Evolutionary conservation across 148 eudicot species (phyloP).

Genomic region (Rheum nobile): DNA sequence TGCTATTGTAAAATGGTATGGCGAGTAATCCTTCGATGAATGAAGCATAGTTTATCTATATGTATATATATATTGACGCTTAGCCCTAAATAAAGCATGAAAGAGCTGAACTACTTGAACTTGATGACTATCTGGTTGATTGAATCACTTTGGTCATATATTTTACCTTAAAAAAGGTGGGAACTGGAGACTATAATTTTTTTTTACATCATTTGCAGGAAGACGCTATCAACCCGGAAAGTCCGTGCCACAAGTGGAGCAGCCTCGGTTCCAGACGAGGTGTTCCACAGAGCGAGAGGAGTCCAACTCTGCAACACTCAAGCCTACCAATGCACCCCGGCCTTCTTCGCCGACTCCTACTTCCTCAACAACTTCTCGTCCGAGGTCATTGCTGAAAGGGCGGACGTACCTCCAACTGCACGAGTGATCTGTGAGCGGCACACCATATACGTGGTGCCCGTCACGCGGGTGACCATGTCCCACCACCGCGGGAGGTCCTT

Average conservation of each 20-base stretch:
- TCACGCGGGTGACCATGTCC: slow-evolving; percentile 82
- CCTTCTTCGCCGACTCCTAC: slow-evolving; percentile 81
- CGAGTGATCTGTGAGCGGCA: slow-evolving; percentile 87
- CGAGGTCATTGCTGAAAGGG: slow-evolving; percentile 80
- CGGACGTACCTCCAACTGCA: slow-evolving; percentile 58
- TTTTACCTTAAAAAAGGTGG: too few species aligned
- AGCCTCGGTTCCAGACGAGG: slow-evolving; percentile 93
- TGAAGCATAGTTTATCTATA: not conserved
- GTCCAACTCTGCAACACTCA: slow-evolving; percentile 86
- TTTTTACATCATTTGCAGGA: too few species aligned
- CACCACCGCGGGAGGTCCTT: slow-evolving; percentile 43
- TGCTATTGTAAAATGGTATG: slow-evolving; percentile 82
- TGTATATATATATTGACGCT: too few species aligned
- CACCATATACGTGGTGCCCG: slow-evolving; percentile 78
- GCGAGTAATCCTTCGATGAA: not conserved
- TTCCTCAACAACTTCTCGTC: slow-evolving; percentile 91
- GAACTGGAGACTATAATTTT: too few species aligned
- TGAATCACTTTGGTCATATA: not conserved
- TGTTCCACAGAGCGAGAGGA: slow-evolving; percentile 94
- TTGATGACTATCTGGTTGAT: too few species aligned
- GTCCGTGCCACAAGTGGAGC: slow-evolving; percentile 89
- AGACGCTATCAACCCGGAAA: slow-evolving; percentile 63
- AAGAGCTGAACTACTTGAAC: not conserved
- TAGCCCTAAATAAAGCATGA: not conserved
- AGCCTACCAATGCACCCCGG: slow-evolving; percentile 91